These are phyloP conservation scores for Chrysoporthe cubensis DNA, from an alignment of 2,329 filamentous ascomycete genomes.

Conservation along the genomic window DNA sequence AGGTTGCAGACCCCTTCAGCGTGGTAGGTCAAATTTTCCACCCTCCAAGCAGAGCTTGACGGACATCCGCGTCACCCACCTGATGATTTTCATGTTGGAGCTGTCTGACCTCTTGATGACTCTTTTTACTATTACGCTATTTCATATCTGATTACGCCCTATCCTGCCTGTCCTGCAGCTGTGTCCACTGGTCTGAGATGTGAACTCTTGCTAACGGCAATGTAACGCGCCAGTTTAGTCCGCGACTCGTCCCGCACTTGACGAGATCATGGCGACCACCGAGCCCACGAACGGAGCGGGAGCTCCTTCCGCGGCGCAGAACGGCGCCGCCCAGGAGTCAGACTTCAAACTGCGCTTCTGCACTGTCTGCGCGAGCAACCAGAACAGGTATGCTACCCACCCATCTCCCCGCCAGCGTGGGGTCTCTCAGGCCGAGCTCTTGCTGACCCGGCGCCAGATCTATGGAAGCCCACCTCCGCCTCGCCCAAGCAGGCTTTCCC, in stretches of 20 bases:
- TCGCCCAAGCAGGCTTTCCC: slow-evolving; percentile 86
- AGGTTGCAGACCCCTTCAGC: neutral
- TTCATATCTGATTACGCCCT: slow-evolving; percentile 33
- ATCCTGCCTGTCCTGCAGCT: neutral
- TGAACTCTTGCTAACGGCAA: slow-evolving; percentile 12
- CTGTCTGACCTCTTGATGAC: slow-evolving; percentile 71
- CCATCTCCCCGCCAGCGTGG: neutral
- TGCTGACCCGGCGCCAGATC: slow-evolving; percentile 56
- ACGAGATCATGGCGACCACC: slow-evolving; percentile 31
- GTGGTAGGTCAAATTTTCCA: slow-evolving; percentile 5
- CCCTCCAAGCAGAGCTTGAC: neutral
- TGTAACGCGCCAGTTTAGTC: neutral
- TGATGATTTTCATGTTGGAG: slow-evolving; percentile 72
- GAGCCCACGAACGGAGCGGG: slow-evolving; percentile 47
- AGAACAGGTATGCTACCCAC: slow-evolving; percentile 73
- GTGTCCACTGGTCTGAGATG: neutral
- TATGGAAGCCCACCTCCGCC: slow-evolving; percentile 98
- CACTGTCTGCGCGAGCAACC: slow-evolving; percentile 98
- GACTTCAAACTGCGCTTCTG: slow-evolving; percentile 94
- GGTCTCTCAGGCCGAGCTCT: slow-evolving; percentile 13
- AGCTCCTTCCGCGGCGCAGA: slow-evolving; percentile 39
- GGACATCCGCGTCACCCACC: neutral
- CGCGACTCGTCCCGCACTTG: slow-evolving; percentile 25
- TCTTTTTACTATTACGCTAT: slow-evolving; percentile 43
- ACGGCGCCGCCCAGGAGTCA: slow-evolving; percentile 53